phyloP scores from a whole-genome alignment of 106 monocot species.

The Platanthera zijinensis region DNA sequence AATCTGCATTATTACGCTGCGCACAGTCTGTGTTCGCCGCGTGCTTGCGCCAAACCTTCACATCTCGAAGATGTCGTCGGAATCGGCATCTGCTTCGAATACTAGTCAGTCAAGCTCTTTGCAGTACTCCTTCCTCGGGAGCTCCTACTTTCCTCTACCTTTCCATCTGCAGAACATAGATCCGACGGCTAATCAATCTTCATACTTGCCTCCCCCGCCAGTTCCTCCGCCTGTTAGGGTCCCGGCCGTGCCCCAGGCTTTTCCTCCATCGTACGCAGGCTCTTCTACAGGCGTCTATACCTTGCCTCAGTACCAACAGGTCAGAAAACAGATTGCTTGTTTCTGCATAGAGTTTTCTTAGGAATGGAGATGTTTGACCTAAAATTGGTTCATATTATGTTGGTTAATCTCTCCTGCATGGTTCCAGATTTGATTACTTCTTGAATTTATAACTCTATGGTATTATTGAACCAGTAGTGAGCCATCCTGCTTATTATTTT shows the following conservation, averaged over 20 bases:
- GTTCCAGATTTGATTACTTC: background rate
- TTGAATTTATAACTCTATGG: no score
- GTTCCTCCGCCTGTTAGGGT: conserved; percentile 16
- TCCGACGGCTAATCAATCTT: conserved; percentile 3
- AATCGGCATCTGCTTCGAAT: conserved; percentile 14
- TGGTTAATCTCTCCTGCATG: background rate
- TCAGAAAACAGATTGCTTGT: background rate
- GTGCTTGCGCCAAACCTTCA: no score
- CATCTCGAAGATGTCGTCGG: conserved; percentile 17
- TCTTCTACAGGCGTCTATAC: conserved; percentile 21
- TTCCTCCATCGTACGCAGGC: conserved; percentile 6
- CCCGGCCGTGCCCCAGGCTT: conserved; percentile 8
- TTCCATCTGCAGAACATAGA: conserved; percentile 53
- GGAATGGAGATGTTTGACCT: background rate
- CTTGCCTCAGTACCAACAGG: conserved; percentile 62
- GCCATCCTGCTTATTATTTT: no score
- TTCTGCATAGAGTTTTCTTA: background rate
- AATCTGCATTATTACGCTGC: no score
- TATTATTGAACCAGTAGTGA: no score
- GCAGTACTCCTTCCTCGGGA: conserved; percentile 21
- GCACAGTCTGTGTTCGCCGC: no score
- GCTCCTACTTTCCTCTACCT: conserved; percentile 48
- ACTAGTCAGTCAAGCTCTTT: conserved; percentile 1
- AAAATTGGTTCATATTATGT: background rate
- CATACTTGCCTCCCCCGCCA: conserved; percentile 8